These are phyloP conservation scores for Beauveria caledonica DNA, from an alignment of 2,329 filamentous ascomycete genomes.

Conservation along the genomic window DNA sequence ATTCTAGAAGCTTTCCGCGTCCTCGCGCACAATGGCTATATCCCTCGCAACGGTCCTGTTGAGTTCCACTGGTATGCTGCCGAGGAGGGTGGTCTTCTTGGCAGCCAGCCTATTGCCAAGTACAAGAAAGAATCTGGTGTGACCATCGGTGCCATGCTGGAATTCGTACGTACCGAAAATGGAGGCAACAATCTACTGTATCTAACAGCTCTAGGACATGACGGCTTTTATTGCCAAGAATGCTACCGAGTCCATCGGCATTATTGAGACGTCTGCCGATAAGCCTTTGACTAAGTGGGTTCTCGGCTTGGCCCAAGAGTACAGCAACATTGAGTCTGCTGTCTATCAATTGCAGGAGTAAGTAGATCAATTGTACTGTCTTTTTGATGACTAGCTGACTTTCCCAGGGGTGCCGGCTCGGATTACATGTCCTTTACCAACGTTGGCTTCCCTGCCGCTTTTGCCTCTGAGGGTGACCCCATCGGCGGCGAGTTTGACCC, in stretches of 20 bases:
- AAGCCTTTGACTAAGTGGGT: slow-evolving; percentile 28
- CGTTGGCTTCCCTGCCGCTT: slow-evolving; percentile 30
- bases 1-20: slow-evolving; percentile 65
- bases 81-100: slow-evolving; percentile 61
- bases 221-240: slow-evolving; percentile 30
- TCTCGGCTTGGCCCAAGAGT: slow-evolving; percentile 25
- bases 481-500: slow-evolving; percentile 29
- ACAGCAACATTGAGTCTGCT: slow-evolving; percentile 27
- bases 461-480: slow-evolving; percentile 31
- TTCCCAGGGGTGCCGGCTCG: slow-evolving; percentile 26
- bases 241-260: slow-evolving; percentile 30
- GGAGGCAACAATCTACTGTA: slow-evolving; percentile 53
- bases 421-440: slow-evolving; percentile 34
- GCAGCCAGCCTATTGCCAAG: slow-evolving; percentile 60
- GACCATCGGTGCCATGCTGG: slow-evolving; percentile 65
- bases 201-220: slow-evolving; percentile 36
- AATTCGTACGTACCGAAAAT: slow-evolving; percentile 29
- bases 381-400: not conserved
- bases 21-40: slow-evolving; percentile 39
- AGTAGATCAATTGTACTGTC: not conserved
- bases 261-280: slow-evolving; percentile 31
- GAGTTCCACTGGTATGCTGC: slow-evolving; percentile 80
- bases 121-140: slow-evolving; percentile 54
- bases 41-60: slow-evolving; percentile 35
- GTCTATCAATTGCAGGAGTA: slow-evolving; percentile 25